phyloP scores from a whole-genome alignment of 1,284 basidiomycete genomes.

The Filobasidium uniguttulatum region DNA sequence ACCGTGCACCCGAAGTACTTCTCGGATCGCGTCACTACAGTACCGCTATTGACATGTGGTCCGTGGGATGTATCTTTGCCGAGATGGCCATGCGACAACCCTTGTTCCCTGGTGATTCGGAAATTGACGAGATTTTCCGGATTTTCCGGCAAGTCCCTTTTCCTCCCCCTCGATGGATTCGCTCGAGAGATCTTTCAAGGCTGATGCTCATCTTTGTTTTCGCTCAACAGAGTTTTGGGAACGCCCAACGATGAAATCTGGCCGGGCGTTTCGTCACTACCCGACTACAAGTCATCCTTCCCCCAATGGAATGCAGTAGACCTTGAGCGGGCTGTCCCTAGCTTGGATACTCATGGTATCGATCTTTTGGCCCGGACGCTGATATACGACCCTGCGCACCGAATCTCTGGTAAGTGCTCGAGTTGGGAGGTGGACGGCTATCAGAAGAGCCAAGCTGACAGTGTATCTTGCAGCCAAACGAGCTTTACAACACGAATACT shows the following conservation, averaged over 20 bases:
- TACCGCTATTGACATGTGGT: conserved; percentile 99
- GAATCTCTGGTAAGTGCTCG: conserved; percentile 64
- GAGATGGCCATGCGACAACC: conserved; percentile 71
- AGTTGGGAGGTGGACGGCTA: not conserved
- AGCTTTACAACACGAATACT: conserved; percentile 69
- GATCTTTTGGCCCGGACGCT: conserved; percentile 69
- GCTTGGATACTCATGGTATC: conserved; percentile 55
- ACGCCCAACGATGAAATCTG: conserved; percentile 87
- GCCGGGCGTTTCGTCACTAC: conserved; percentile 78
- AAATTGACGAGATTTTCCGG: conserved; percentile 99
- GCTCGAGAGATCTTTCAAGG: not conserved
- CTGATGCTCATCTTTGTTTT: not conserved
- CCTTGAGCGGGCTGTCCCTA: conserved; percentile 51
- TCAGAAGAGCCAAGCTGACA: too few species aligned
- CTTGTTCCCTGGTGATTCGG: conserved; percentile 93
- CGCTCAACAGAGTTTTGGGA: conserved; percentile 56
- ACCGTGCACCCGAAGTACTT: conserved; percentile 94
- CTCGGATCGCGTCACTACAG: conserved; percentile 94
- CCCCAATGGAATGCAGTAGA: conserved; percentile 70
- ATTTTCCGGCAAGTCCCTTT: conserved; percentile 68
- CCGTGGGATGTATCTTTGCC: conserved; percentile 96
- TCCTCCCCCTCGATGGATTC: not conserved
- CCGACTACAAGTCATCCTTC: conserved; percentile 95
- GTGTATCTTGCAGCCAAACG: conserved; percentile 65
- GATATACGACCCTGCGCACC: conserved; percentile 83